These are phyloP conservation scores for Sophora flavescens DNA, from an alignment of 306 rosid species.

Conservation along the genomic window DNA sequence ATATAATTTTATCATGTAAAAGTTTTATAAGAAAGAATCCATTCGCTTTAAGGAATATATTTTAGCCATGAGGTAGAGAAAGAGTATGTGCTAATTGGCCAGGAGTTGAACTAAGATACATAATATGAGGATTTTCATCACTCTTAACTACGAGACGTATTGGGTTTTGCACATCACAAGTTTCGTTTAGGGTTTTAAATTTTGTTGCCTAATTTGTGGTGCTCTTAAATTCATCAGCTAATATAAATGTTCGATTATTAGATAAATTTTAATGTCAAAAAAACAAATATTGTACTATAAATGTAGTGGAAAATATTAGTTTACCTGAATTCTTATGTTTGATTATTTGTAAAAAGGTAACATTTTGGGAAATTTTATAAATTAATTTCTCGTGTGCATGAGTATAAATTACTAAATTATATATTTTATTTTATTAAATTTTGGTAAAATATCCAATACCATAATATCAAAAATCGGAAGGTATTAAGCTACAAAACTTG, in stretches of 20 bases:
- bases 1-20: too few species aligned
- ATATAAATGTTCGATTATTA: too few species aligned
- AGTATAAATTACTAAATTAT: not conserved
- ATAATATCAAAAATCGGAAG: not conserved
- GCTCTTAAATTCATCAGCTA: too few species aligned
- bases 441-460: not conserved
- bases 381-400: not conserved
- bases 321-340: not conserved
- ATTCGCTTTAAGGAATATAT: too few species aligned
- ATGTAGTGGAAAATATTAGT: not conserved
- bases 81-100: not conserved
- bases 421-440: not conserved
- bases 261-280: not conserved
- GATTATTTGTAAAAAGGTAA: not conserved
- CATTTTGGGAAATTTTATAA: not conserved
- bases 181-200: too few species aligned
- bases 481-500: not conserved
- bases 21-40: too few species aligned
- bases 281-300: not conserved
- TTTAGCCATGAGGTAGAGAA: not conserved
- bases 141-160: too few species aligned
- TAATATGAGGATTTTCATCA: not conserved
- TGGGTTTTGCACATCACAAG: too few species aligned
- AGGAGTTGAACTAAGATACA: not conserved
- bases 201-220: too few species aligned